These are phyloP conservation scores for Hypoxylon lenormandii DNA, from an alignment of 495 filamentous ascomycete genomes.

Conservation along the genomic window DNA sequence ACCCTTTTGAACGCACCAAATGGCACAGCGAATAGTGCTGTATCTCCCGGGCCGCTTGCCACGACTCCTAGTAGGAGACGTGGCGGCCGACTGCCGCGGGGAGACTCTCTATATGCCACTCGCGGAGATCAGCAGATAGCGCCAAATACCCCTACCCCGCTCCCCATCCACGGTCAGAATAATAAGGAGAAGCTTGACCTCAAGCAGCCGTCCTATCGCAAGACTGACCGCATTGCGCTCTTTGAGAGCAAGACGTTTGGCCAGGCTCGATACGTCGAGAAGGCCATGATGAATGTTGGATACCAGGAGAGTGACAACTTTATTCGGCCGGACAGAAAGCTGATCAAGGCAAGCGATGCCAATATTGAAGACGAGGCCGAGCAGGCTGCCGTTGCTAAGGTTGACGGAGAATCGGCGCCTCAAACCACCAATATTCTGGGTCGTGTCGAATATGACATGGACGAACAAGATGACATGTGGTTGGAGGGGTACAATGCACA, in stretches of 20 bases:
- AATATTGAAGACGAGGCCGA: conserved; percentile 87
- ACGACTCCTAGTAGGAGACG: conserved; percentile 62
- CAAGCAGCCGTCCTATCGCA: conserved; percentile 69
- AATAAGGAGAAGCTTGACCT: conserved; percentile 71
- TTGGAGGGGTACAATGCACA: conserved; percentile 83
- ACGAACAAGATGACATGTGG: conserved; percentile 98
- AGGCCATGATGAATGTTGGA: conserved; percentile 90
- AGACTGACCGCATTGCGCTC: conserved; percentile 65
- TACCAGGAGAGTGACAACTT: conserved; percentile 95
- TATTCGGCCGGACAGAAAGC: conserved; percentile 75
- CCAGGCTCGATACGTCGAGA: conserved; percentile 76
- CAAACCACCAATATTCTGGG: conserved; percentile 65
- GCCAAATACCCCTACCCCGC: conserved; percentile 62
- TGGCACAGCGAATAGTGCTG: conserved; percentile 22
- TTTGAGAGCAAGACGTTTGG: conserved; percentile 69
- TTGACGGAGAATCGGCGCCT: conserved; percentile 69
- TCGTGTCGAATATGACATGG: conserved; percentile 98
- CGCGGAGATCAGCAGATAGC: conserved; percentile 54
- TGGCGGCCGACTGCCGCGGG: conserved; percentile 59
- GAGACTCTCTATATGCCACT: conserved; percentile 64
- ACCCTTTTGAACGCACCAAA: conserved; percentile 47
- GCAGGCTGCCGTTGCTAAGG: conserved; percentile 65
- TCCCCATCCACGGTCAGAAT: conserved; percentile 67
- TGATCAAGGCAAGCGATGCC: conserved; percentile 80
- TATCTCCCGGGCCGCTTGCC: conserved; percentile 41